A percentile compares a stretch with the other conserved stretches of the same genome.
These are phyloP conservation scores for Saccharomycopsis amapae DNA, from an alignment of 805 yeast genomes.

Conservation along the genomic window DNA sequence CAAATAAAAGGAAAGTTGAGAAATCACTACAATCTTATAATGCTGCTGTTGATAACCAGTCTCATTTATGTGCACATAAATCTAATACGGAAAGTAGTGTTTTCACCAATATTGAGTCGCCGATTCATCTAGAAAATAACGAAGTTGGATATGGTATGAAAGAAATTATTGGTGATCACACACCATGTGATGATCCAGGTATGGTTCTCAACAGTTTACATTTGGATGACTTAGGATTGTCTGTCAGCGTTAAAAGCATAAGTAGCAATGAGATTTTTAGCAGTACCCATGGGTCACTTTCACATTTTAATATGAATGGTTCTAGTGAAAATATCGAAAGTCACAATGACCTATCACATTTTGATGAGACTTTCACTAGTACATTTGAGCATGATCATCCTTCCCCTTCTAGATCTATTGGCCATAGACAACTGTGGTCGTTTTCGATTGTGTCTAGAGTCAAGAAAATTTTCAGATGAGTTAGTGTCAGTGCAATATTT, in stretches of 20 bases:
- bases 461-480: constrained; percentile 13
- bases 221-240: constrained; percentile 21
- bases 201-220: constrained; percentile 19
- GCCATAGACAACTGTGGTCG: too few species aligned
- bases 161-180: constrained; percentile 11
- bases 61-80: too few species aligned
- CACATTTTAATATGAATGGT: constrained; percentile 10
- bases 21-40: too few species aligned
- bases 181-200: not conserved
- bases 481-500: too few species aligned
- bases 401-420: not conserved
- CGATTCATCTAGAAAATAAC: constrained; percentile 17
- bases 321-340: constrained; percentile 1
- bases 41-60: too few species aligned
- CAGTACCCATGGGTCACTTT: constrained; percentile 19
- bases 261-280: constrained; percentile 20
- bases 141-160: constrained; percentile 17
- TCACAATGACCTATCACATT: not conserved
- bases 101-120: constrained; percentile 20
- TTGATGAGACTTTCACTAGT: not conserved
- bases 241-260: constrained; percentile 22
- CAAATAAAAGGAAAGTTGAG: too few species aligned
- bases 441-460: constrained; percentile 11
- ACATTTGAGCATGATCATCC: not conserved
- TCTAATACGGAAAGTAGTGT: constrained; percentile 22